Base-by-base conservation (phyloP, 1,139 yeast genomes). In the Sugiyamaella castrensis region DNA sequence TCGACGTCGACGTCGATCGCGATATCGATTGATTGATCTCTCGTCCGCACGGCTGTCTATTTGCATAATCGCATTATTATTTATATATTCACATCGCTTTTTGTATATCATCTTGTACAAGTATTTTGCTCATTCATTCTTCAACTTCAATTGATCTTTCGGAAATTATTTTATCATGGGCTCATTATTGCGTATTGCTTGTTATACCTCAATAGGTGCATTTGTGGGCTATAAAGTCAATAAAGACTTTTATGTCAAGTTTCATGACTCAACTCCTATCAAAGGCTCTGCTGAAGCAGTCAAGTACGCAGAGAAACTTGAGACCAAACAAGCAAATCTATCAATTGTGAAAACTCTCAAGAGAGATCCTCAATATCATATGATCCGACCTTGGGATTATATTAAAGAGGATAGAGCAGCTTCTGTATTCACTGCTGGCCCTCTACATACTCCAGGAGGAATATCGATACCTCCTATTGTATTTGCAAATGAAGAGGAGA, bases 391-490 rank as follows among this genome's bases (percentile, higher is more conserved):
- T 2, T 82, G 87, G 87, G 81, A 80, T 46, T 77, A 77, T 53
- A 66, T 81, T 13, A 53, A 51, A 33, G 39, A 49, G 26, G 52
- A 48, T 9, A 44, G 74, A 45, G 68, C 72, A 3, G 68, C 69
- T 46, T 56, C 60, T 26, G 47, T 56, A 31, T 50, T 56, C 33
- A 61, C 67, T 4, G 69, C 71, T 28, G 66, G 70, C 35, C 67
- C 76, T 1, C 60, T 81, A 40, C 63, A 70, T n/a, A 70, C 69
- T 0, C 91, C 95, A 0, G 96, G 96, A 2, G 95, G 91, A 0
- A 76, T 89, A 49, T 76, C 88, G 8, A 76, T 87, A 40, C 79
- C 82, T 41, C 96, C 96, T 2, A 72, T 81, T 19, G 75, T 84
- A 13, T 89, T 85, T 62, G 79, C 81, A 55, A 81, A 86, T 56